Evolutionary conservation across 176 grass and related monocot species (phyloP).

Genomic region (Musa itinerans): DNA sequence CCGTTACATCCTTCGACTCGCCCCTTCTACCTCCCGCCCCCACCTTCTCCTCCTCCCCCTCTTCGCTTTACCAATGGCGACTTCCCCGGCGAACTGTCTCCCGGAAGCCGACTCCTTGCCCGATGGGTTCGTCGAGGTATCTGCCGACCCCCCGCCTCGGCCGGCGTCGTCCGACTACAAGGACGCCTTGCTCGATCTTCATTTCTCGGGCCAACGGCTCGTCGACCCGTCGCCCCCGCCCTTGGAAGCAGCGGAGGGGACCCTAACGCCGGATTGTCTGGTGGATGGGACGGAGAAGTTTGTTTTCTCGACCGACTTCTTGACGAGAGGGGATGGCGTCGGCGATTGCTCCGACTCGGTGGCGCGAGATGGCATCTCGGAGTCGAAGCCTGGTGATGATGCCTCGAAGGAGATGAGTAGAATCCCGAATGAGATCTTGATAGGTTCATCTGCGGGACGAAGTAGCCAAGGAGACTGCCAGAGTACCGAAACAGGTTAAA

Average conservation of each 20-base stretch:
- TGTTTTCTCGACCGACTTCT: slow-evolving; percentile 8
- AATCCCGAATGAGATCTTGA: neutral
- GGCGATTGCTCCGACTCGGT: neutral
- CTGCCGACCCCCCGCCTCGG: slow-evolving; percentile 9
- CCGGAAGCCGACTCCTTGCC: slow-evolving; percentile 76
- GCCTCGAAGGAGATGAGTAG: neutral
- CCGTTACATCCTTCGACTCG: neutral
- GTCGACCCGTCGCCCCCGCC: slow-evolving; percentile 1
- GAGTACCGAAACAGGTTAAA: neutral
- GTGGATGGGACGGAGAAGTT: slow-evolving; percentile 31
- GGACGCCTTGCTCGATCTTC: slow-evolving; percentile 16
- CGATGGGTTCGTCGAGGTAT: slow-evolving; percentile 83
- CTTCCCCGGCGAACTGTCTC: slow-evolving; percentile 56
- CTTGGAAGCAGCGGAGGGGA: neutral
- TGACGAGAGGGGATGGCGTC: slow-evolving; percentile 8
- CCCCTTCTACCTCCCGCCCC: too few species aligned
- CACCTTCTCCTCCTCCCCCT: neutral
- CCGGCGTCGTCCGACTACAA: slow-evolving; percentile 11
- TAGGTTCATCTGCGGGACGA: neutral
- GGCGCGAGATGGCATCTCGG: neutral
- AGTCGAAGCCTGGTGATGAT: neutral
- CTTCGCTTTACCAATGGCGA: slow-evolving; percentile 36
- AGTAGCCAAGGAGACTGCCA: slow-evolving; percentile 1
- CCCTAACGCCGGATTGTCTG: slow-evolving; percentile 26
- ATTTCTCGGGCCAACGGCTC: neutral